Conservation (phyloP, 768 basidiomycete species). For the Tricholoma sp. region DNA sequence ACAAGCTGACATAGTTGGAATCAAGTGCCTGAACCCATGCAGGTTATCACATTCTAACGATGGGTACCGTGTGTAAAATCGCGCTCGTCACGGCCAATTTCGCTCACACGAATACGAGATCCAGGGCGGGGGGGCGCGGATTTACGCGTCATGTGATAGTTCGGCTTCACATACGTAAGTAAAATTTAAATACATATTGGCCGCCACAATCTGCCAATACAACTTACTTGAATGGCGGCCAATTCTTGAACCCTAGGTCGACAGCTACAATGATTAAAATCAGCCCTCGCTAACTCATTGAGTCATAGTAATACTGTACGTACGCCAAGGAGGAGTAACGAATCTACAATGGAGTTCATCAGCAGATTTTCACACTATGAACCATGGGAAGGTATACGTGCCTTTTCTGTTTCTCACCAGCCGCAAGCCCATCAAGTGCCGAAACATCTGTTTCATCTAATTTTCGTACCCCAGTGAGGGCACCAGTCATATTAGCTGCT, state of each 20-base stretch:
- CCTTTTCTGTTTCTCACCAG: conserved; percentile 62
- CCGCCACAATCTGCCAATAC: conserved; percentile 5
- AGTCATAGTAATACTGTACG: conserved; percentile 24
- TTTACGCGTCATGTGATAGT: neutral
- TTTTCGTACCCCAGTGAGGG: conserved; percentile 39
- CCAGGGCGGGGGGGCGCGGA: neutral
- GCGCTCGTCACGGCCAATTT: neutral
- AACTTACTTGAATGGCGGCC: conserved; percentile 31
- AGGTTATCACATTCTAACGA: neutral
- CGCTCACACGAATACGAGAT: neutral
- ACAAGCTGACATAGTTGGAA: neutral
- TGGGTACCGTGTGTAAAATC: neutral
- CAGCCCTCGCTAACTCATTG: conserved; percentile 1
- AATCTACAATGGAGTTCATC: conserved; percentile 28
- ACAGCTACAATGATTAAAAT: conserved; percentile 34
- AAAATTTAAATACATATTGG: neutral
- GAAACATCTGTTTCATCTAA: conserved; percentile 49
- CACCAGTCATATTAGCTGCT: conserved; percentile 49
- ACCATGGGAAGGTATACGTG: conserved; percentile 16
- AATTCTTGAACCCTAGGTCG: conserved; percentile 69
- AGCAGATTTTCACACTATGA: neutral
- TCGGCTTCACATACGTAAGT: neutral
- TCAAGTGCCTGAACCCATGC: neutral
- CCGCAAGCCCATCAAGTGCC: conserved; percentile 52
- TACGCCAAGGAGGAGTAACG: conserved; percentile 68